A percentile compares a stretch with the other conserved stretches of the same genome.
Evolutionary conservation across 208 protist genomes (phyloP).

Genomic region (Crithidia expoeki): DNA sequence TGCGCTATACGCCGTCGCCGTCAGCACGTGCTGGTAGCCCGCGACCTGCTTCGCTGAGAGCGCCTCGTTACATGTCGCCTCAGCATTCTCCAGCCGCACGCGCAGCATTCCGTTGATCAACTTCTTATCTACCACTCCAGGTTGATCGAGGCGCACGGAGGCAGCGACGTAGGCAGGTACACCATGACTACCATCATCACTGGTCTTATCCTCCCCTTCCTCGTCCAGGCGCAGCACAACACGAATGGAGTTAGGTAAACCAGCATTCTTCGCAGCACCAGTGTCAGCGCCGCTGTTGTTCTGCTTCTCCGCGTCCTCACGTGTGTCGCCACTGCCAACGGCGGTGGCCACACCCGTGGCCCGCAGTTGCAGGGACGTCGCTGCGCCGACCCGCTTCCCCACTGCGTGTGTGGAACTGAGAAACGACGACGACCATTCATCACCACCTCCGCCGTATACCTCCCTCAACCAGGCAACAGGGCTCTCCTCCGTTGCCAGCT

Average conservation of each 20-base stretch:
- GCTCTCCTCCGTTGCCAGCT: constrained; percentile 24
- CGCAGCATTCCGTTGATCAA: constrained; percentile 41
- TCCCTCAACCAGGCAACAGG: constrained; percentile 44
- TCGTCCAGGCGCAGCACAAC: constrained; percentile 30
- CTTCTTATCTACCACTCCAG: constrained; percentile 35
- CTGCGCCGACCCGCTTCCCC: constrained; percentile 4
- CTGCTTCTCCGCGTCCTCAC: neutral
- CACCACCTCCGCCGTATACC: constrained; percentile 30
- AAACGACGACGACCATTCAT: constrained; percentile 32
- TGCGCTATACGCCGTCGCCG: constrained; percentile 65
- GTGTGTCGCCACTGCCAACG: neutral
- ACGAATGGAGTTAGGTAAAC: constrained; percentile 19
- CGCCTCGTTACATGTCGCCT: constrained; percentile 27
- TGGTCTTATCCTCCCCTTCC: neutral
- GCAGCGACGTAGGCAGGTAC: constrained; percentile 24
- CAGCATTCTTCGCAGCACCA: neutral
- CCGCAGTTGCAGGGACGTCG: constrained; percentile 22
- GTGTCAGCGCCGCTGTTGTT: too few species aligned
- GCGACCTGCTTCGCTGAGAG: constrained; percentile 37
- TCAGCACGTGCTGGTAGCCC: constrained; percentile 58
- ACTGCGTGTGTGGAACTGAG: constrained; percentile 19
- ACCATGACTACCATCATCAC: neutral
- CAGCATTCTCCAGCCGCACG: constrained; percentile 42
- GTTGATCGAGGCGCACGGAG: constrained; percentile 38
- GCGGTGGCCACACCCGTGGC: constrained; percentile 21